Percentiles rank a stretch among this genome's conserved stretches.
These are phyloP conservation scores for Graphium sp. DNA, from an alignment of 2,329 filamentous ascomycete species.

Conservation along the genomic window DNA sequence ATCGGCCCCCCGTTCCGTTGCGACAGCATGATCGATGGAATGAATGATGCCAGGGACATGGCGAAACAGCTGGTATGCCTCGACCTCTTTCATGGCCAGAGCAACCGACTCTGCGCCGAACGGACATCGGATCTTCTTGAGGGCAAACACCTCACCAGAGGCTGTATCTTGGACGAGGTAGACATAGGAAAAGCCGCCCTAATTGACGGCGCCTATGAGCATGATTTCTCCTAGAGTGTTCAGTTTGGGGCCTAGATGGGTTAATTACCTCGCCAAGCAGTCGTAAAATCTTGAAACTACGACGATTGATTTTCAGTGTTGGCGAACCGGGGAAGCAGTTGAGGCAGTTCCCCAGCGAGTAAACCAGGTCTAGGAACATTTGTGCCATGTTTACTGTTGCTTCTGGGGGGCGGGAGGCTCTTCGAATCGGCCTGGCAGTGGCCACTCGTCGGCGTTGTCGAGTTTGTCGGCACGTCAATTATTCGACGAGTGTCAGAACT, in stretches of 20 bases:
- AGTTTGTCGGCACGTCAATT: no score
- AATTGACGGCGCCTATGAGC: background rate
- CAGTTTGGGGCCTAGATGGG: no score
- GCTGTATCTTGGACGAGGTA: constrained; percentile 91
- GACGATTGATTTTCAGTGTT: constrained; percentile 84
- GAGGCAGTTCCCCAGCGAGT: constrained; percentile 86
- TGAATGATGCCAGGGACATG: constrained; percentile 76
- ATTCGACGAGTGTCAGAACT: no score
- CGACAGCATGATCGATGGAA: constrained; percentile 66
- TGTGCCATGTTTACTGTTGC: constrained; percentile 46
- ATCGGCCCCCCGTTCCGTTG: constrained; percentile 50
- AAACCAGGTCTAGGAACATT: constrained; percentile 74
- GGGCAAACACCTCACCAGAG: constrained; percentile 70
- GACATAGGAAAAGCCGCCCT: constrained; percentile 97
- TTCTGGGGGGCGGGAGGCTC: no score
- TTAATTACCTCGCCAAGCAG: constrained; percentile 69
- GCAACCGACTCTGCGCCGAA: constrained; percentile 94
- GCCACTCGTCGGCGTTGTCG: no score
- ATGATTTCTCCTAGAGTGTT: background rate
- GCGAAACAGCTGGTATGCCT: constrained; percentile 84
- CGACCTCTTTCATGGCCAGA: constrained; percentile 90
- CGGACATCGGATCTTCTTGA: constrained; percentile 98
- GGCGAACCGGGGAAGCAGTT: constrained; percentile 92
- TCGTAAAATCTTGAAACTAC: constrained; percentile 89
- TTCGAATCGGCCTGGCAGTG: constrained; percentile 2